Percentiles rank a stretch among this genome's conserved stretches.
These are phyloP conservation scores for Trichoderma atroviride DNA, from an alignment of 2,329 filamentous ascomycete genomes.

Conservation along the genomic window DNA sequence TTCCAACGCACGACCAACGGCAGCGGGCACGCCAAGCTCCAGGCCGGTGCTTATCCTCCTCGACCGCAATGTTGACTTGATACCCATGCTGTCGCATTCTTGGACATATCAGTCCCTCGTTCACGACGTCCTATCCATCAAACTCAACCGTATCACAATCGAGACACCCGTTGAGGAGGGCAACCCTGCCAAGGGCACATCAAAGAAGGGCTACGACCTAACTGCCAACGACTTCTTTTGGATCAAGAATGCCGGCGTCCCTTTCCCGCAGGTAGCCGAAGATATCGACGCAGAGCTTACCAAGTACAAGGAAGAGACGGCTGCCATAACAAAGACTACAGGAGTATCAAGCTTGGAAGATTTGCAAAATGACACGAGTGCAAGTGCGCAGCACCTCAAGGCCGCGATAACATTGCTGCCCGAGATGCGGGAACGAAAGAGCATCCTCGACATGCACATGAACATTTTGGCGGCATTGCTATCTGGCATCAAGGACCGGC, in stretches of 20 bases:
- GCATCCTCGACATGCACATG: conserved; percentile 98
- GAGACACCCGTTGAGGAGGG: conserved; percentile 79
- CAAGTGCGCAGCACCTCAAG: conserved; percentile 92
- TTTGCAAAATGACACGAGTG: conserved; percentile 82
- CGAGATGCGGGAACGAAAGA: conserved; percentile 88
- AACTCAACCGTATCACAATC: conserved; percentile 90
- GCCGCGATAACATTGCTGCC: conserved; percentile 91
- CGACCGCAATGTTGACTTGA: conserved; percentile 91
- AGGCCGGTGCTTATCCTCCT: conserved; percentile 90
- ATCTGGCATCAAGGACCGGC: conserved; percentile 86
- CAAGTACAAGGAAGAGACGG: conserved; percentile 93
- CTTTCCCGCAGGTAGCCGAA: conserved; percentile 94
- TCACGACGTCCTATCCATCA: conserved; percentile 61
- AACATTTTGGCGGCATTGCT: conserved; percentile 82
- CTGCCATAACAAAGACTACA: conserved; percentile 92
- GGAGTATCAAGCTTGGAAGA: conserved; percentile 92
- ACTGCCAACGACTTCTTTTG: conserved; percentile 94
- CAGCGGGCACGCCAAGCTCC: conserved; percentile 66
- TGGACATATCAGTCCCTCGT: conserved; percentile 81
- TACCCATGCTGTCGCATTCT: conserved; percentile 98
- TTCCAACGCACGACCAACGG: conserved; percentile 65
- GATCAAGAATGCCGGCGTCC: conserved; percentile 85
- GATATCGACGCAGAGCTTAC: conserved; percentile 93
- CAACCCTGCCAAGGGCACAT: conserved; percentile 72
- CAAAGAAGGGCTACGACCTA: conserved; percentile 88